phyloP scores from a whole-genome alignment of 2,329 filamentous ascomycete species.

The Venturia oleaginea region DNA sequence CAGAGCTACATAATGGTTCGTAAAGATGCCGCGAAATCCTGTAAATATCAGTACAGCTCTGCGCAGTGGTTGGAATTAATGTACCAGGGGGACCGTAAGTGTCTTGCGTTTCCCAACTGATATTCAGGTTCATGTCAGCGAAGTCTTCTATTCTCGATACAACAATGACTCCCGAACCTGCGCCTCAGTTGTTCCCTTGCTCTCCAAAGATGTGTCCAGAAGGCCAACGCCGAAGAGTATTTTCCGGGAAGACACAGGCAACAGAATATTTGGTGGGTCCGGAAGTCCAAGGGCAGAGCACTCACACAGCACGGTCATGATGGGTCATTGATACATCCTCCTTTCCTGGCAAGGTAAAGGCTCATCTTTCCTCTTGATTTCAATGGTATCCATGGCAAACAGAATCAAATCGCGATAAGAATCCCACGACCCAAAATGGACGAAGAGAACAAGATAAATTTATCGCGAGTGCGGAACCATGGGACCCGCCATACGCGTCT shows the following conservation, averaged over 20 bases:
- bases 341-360: neutral
- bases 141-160: neutral
- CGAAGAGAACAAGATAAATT: neutral
- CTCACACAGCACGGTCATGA: neutral
- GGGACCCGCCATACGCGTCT: neutral
- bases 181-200: neutral
- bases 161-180: neutral
- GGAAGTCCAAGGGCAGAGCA: neutral
- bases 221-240: neutral
- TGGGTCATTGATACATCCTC: neutral
- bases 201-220: neutral
- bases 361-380: neutral
- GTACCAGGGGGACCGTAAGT: conserved; percentile 1
- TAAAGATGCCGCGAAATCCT: conserved; percentile 39
- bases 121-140: neutral
- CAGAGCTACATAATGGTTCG: conserved; percentile 40
- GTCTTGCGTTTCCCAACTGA: neutral
- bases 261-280: neutral
- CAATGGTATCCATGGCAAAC: neutral
- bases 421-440: neutral
- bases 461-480: neutral
- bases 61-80: no score
- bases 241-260: neutral
- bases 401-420: neutral
- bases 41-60: neutral